phyloP scores from a whole-genome alignment of 1,139 yeast species.

The Suhomyces atakaporum region DNA sequence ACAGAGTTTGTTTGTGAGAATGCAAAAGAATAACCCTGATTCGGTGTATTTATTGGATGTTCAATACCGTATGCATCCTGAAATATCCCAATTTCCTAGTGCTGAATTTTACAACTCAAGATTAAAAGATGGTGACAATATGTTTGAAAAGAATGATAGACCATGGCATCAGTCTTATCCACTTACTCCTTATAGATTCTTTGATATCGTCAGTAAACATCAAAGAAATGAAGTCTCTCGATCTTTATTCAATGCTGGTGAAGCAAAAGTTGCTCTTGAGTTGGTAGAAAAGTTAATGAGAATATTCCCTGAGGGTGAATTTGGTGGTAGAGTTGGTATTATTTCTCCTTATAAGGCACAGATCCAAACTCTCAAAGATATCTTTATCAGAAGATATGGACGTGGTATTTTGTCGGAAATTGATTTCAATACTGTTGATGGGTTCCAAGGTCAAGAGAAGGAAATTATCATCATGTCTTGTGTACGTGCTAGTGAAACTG shows the following conservation, averaged over 20 bases:
- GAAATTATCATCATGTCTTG: slow-evolving; percentile 92
- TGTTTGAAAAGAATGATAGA: slow-evolving; percentile 58
- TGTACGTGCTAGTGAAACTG: slow-evolving; percentile 76
- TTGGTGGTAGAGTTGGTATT: slow-evolving; percentile 78
- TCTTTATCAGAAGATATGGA: slow-evolving; percentile 65
- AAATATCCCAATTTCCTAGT: slow-evolving; percentile 85
- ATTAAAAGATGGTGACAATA: slow-evolving; percentile 73
- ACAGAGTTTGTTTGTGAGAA: slow-evolving; percentile 90
- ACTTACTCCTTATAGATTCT: slow-evolving; percentile 78
- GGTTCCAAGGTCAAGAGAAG: slow-evolving; percentile 97
- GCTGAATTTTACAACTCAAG: slow-evolving; percentile 73
- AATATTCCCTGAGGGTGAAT: slow-evolving; percentile 52
- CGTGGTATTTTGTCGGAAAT: slow-evolving; percentile 60
- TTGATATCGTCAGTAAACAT: slow-evolving; percentile 68
- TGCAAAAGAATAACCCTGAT: slow-evolving; percentile 68
- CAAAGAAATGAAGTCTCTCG: slow-evolving; percentile 60
- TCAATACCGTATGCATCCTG: slow-evolving; percentile 99
- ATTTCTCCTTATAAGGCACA: slow-evolving; percentile 97
- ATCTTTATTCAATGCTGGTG: slow-evolving; percentile 70
- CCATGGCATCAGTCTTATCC: slow-evolving; percentile 68
- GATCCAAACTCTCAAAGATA: slow-evolving; percentile 55
- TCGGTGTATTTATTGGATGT: slow-evolving; percentile 78
- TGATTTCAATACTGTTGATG: slow-evolving; percentile 94
- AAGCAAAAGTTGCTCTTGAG: slow-evolving; percentile 73
- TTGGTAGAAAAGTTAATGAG: slow-evolving; percentile 58